Conservation (phyloP, 331 rosid genomes). For the Prunus yedoensis region DNA sequence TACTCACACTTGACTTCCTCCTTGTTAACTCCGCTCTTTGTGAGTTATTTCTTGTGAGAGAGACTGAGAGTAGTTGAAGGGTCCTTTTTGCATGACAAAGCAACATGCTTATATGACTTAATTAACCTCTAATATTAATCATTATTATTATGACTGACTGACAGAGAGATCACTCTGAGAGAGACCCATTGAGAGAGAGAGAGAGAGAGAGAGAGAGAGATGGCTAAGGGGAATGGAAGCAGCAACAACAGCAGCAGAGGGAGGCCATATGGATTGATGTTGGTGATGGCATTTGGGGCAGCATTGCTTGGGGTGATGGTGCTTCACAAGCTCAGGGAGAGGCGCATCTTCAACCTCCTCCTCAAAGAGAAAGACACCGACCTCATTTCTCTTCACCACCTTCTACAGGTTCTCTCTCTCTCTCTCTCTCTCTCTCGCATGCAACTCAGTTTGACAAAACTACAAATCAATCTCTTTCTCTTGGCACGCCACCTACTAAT, state of each 20-base stretch:
- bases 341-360: conserved; percentile 67
- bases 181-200: conserved; percentile 27
- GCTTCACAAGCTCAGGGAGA: conserved; percentile 78
- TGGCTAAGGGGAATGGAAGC: conserved; percentile 24
- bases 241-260: conserved; percentile 39
- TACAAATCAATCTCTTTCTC: no score
- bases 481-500: no score
- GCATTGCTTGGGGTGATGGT: conserved; percentile 80
- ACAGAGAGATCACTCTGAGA: conserved; percentile 6
- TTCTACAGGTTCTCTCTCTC: conserved; percentile 55
- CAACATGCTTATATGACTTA: conserved; percentile 10
- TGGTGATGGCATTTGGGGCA: conserved; percentile 64
- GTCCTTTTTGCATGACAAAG: conserved; percentile 66
- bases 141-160: background rate
- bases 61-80: conserved; percentile 45
- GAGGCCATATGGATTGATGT: conserved; percentile 45
- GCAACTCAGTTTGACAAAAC: background rate
- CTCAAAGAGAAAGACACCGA: conserved; percentile 58
- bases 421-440: conserved; percentile 21
- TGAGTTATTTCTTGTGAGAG: background rate
- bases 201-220: conserved; percentile 16
- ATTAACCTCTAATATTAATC: no score
- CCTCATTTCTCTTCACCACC: conserved; percentile 59
- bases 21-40: conserved; percentile 36
- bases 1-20: background rate